Base-by-base conservation (phyloP, 1,139 yeast genomes). In the Suhomyces yuchorum region DNA sequence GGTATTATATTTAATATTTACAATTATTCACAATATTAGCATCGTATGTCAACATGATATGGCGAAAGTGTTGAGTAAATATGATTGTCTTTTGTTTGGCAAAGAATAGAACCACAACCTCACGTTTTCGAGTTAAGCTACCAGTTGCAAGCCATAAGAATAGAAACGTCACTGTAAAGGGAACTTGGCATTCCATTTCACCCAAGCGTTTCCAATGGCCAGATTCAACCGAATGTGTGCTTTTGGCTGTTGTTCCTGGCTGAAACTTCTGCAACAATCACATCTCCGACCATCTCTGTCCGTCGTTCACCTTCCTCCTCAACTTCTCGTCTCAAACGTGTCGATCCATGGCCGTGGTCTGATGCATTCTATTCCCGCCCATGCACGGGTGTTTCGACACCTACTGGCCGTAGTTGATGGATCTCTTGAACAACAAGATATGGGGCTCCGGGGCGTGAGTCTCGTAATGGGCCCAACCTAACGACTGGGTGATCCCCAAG, bases 401-500 rank as follows among this genome's bases (percentile, higher is more conserved):
- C 43, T 50, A 54, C 55, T 51, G 65, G 38, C 65, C 63, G 47
- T 67, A 70, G 55, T 71, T 73, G 48, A 68, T 71, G 48, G 85
- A 80, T 60, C 90, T 75, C 65, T 92, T 93, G 75, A 95, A 95
- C 55, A 95, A 76, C 53, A 95, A 73, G 53, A 95, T 93, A 65
- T 95, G 99, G 23, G 99, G 99, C 67, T 95, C 99, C 32, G 99
- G 99, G 0, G 97, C 84, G 68, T 95, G 99, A 44, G 97, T 92
- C 63, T 93, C 99, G 65, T 93, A 95, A 67, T 95, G 99, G 44
- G 81, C 95, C 99, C 99, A 95, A 1, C 99, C 99, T 52, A 95
- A 76, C 41, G 96, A 88, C 67, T 93, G 99, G 9, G 99, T 95
- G 60, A 95, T 91, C 3, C 99, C 99, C 48, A 95, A 75, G 2